Conservation (phyloP, 2,329 filamentous ascomycete genomes). For the Aspergillus sp. region DNA sequence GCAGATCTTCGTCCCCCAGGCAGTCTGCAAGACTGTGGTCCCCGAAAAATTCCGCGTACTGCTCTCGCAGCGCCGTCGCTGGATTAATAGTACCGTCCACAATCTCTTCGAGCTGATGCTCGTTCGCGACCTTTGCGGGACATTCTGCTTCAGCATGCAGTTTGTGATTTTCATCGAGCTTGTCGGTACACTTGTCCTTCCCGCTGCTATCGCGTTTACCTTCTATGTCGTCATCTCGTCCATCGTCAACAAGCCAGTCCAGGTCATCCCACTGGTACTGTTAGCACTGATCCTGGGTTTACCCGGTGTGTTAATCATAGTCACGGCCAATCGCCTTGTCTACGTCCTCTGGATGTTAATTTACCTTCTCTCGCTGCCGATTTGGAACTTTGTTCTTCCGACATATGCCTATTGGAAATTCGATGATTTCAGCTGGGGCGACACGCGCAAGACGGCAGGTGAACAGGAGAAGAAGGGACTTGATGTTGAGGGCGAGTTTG, state of each 20-base stretch:
- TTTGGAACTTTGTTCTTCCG: conserved; percentile 96
- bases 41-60: conserved; percentile 88
- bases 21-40: conserved; percentile 96
- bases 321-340: conserved; percentile 85
- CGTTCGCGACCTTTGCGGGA: conserved; percentile 91
- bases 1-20: conserved; percentile 96
- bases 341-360: conserved; percentile 97
- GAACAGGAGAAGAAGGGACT: conserved; percentile 76
- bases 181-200: conserved; percentile 85
- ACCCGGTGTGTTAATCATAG: conserved; percentile 79
- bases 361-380: conserved; percentile 82
- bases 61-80: conserved; percentile 86
- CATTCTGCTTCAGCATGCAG: conserved; percentile 99
- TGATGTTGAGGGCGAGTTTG: conserved; percentile 85
- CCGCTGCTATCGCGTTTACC: conserved; percentile 93
- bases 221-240: conserved; percentile 89
- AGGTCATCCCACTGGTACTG: conserved; percentile 83
- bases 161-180: conserved; percentile 96
- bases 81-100: conserved; percentile 99
- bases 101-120: conserved; percentile 96
- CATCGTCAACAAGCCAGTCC: conserved; percentile 66
- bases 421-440: conserved; percentile 98
- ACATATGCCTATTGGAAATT: conserved; percentile 99
- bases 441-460: conserved; percentile 88
- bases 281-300: conserved; percentile 87